phyloP scores from a whole-genome alignment of 108 stramenopile species.

The Aureococcus anophagefferens region DNA sequence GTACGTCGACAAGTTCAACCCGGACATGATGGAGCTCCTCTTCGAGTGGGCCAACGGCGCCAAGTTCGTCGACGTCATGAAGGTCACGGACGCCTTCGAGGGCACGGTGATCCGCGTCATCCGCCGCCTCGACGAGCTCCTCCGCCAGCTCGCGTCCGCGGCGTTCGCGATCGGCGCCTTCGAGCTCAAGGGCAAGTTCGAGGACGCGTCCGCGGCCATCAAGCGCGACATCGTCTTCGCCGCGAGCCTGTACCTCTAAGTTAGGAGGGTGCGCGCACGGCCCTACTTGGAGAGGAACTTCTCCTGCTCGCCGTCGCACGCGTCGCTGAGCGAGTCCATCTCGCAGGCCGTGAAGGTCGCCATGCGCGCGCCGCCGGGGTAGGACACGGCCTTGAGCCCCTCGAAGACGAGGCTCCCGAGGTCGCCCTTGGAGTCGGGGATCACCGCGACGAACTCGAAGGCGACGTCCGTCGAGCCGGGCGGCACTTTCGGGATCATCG shows the following conservation, averaged over 20 bases:
- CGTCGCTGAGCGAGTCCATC: not conserved
- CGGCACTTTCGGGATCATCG: slow-evolving; percentile 9
- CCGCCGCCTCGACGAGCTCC: slow-evolving; percentile 90
- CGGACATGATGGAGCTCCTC: slow-evolving; percentile 91
- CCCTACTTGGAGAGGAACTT: slow-evolving; percentile 2
- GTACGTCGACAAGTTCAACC: slow-evolving; percentile 75
- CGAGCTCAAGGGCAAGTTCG: slow-evolving; percentile 83
- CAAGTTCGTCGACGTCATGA: slow-evolving; percentile 88
- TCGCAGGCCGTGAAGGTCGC: slow-evolving; percentile 3
- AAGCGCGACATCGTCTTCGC: slow-evolving; percentile 97
- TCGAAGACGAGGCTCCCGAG: not conserved
- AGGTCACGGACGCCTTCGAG: slow-evolving; percentile 89
- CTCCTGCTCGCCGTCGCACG: slow-evolving; percentile 1
- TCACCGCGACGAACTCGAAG: slow-evolving; percentile 13
- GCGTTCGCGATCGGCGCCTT: slow-evolving; percentile 85
- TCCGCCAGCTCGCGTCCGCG: slow-evolving; percentile 84
- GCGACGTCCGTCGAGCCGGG: not conserved
- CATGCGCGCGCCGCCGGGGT: not conserved
- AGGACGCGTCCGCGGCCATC: slow-evolving; percentile 78
- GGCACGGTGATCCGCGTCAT: slow-evolving; percentile 91
- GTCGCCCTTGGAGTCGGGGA: not conserved
- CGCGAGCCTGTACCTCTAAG: slow-evolving; percentile 78
- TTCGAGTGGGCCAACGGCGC: slow-evolving; percentile 93
- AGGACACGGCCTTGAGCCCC: not conserved
- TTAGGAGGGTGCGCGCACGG: no score